phyloP scores from a whole-genome alignment of 768 basidiomycete species.

The Mycena chlorophos region DNA sequence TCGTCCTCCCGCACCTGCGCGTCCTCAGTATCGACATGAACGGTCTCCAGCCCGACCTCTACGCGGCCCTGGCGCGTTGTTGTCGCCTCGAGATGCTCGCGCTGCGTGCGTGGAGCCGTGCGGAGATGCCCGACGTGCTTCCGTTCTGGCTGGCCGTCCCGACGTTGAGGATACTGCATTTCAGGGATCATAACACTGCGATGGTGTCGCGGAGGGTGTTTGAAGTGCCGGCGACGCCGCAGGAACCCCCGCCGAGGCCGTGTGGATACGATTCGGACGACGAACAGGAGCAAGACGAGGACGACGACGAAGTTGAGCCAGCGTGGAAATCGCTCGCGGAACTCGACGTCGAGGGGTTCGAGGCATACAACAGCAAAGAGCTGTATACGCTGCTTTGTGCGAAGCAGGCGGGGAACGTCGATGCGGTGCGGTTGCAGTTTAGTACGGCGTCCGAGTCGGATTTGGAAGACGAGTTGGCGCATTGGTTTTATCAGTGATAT shows the following conservation, averaged over 20 bases:
- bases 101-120: not conserved
- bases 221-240: not conserved
- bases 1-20: slow-evolving; percentile 8
- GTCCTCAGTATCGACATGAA: slow-evolving; percentile 1
- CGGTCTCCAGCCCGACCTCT: slow-evolving; percentile 7
- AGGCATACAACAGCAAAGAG: not conserved
- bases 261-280: too few species aligned
- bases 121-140: slow-evolving; percentile 4
- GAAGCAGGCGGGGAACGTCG: not conserved
- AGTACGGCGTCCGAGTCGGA: not conserved
- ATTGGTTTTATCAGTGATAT: not conserved
- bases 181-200: slow-evolving; percentile 1
- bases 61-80: slow-evolving; percentile 9
- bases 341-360: not conserved
- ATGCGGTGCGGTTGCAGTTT: not conserved
- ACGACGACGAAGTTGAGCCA: not conserved
- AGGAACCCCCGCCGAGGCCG: too few species aligned
- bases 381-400: not conserved
- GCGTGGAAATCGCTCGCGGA: not conserved
- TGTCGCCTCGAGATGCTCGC: slow-evolving; percentile 20
- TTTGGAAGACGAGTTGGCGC: not conserved
- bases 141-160: slow-evolving; percentile 14
- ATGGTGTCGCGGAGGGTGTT: slow-evolving; percentile 10
- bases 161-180: slow-evolving; percentile 14
- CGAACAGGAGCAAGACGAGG: not conserved